phyloP scores from a whole-genome alignment of 441 rosid genomes.

The Populus hybrid region DNA sequence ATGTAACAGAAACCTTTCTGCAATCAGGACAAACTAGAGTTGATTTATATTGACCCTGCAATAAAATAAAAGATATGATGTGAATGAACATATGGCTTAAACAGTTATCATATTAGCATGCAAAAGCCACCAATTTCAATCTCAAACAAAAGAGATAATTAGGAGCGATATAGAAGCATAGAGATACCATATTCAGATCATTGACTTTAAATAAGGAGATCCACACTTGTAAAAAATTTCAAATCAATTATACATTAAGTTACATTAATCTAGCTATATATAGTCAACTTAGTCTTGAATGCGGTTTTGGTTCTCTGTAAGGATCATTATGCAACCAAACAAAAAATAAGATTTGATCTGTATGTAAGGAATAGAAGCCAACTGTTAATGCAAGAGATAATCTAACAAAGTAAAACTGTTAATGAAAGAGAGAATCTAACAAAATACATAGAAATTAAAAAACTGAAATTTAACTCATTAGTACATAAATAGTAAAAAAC shows the following conservation, averaged over 20 bases:
- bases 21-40: slow-evolving; percentile 67
- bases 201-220: neutral
- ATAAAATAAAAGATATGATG: slow-evolving; percentile 10
- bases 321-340: neutral
- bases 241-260: neutral
- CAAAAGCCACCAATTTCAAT: neutral
- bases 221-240: neutral
- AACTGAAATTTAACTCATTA: neutral
- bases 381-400: neutral
- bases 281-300: neutral
- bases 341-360: neutral
- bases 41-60: slow-evolving; percentile 72
- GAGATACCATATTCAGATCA: neutral
- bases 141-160: neutral
- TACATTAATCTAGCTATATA: neutral
- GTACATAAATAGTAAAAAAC: neutral
- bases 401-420: neutral
- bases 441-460: neutral
- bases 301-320: no score
- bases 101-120: neutral
- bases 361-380: neutral
- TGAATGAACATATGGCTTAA: slow-evolving; percentile 1
- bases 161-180: neutral
- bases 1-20: slow-evolving; percentile 60
- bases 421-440: neutral